A percentile compares a stretch with the other conserved stretches of the same genome.
These are phyloP conservation scores for Hericium erinaceus DNA, from an alignment of 768 basidiomycete species.

Conservation along the genomic window DNA sequence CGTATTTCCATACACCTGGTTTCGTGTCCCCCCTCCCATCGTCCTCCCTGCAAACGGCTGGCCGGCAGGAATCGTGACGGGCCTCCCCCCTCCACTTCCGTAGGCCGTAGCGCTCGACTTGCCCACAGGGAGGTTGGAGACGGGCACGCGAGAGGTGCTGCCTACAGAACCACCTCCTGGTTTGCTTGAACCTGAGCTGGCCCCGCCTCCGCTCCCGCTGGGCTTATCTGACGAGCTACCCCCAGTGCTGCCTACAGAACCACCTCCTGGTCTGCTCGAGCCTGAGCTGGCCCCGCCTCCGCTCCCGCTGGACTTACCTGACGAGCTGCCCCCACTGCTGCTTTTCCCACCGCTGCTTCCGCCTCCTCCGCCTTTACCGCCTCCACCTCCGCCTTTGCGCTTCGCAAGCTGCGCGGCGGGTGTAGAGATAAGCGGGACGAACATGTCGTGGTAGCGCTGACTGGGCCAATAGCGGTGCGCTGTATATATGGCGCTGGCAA, in stretches of 20 bases:
- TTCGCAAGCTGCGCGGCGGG: not conserved
- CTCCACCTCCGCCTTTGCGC: constrained; percentile 7
- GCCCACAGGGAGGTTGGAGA: not conserved
- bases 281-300: not conserved
- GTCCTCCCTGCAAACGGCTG: constrained; percentile 17
- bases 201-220: not conserved
- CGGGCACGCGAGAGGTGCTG: not conserved
- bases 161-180: not conserved
- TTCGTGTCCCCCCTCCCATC: constrained; percentile 18
- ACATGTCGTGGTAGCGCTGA: not conserved
- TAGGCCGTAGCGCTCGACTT: constrained; percentile 13
- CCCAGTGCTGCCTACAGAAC: not conserved
- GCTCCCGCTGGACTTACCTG: constrained; percentile 3
- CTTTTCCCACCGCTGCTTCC: constrained; percentile 2
- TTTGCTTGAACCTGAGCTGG: not conserved
- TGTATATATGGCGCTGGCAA: not conserved
- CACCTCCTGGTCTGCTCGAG: not conserved
- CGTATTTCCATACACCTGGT: constrained; percentile 16
- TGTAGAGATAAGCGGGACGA: not conserved
- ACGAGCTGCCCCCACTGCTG: not conserved
- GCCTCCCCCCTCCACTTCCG: constrained; percentile 12
- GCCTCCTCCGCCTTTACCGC: constrained; percentile 4
- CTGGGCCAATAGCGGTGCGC: not conserved
- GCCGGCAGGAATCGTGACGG: constrained; percentile 12
- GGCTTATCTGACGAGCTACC: not conserved